Conservation (phyloP, 1,284 basidiomycete genomes). For the Trichosporon sp. region DNA sequence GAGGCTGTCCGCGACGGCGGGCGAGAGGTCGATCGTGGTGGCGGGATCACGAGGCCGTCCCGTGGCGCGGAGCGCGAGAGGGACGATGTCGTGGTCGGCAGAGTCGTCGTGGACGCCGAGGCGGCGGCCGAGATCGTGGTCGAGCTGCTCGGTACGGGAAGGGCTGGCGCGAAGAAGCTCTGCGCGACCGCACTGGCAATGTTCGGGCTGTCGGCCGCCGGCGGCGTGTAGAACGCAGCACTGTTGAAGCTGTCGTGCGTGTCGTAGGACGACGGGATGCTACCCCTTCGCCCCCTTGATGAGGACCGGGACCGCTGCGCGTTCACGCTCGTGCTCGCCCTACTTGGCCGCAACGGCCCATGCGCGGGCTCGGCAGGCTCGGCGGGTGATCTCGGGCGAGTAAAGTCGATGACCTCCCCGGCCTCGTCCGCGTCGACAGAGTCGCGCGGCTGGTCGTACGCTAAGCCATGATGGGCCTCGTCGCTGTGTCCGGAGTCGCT, state of each 20-base stretch:
- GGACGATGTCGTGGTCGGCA: background rate
- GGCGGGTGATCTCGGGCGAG: background rate
- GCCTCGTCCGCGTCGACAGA: background rate
- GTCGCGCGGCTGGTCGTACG: background rate
- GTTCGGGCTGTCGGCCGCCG: background rate
- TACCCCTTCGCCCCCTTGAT: background rate
- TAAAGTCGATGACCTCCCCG: background rate
- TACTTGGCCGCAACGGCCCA: background rate
- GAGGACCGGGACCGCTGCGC: background rate
- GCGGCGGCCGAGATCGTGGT: background rate
- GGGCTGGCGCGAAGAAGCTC: background rate
- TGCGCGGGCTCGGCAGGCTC: background rate
- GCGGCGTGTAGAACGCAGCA: background rate
- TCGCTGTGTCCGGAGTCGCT: background rate
- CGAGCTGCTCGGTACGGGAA: background rate
- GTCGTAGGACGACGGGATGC: conserved; percentile 1
- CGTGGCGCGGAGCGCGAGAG: background rate
- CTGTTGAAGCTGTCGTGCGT: background rate
- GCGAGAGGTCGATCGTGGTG: background rate
- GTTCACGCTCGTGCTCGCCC: no score
- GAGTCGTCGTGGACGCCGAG: background rate
- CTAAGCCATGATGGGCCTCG: background rate
- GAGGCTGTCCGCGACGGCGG: background rate
- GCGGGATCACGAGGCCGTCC: background rate
- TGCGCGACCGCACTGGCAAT: background rate